Evolutionary conservation across 2,329 filamentous ascomycete species (phyloP), one percentile per base, ranked within the genome.

Genomic region (Colletotrichum chrysophilum): DNA sequence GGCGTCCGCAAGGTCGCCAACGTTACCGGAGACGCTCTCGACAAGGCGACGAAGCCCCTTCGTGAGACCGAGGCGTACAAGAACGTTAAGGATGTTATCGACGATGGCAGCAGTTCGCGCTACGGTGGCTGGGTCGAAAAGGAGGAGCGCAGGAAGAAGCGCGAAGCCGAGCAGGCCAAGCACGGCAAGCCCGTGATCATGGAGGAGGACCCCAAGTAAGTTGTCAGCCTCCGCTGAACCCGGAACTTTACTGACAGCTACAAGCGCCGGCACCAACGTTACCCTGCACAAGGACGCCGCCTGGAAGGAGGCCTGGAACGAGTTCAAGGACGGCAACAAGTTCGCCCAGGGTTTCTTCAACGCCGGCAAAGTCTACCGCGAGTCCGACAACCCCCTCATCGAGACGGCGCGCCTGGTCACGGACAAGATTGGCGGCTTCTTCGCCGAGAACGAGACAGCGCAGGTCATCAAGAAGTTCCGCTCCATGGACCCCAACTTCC

Each of bases 381-480:
- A 99, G 86, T 98, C 97, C 13, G 97, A 99, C 83, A 99, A 99
- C 84, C 96, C 97, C 8, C 89, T 99, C 58, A 95, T 99, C 78
- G 94, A 93, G 62, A 98, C 96, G 0, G 97, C 96, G 2, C 94
- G 97, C 82, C 96, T 95, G 84, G 98, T 99, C 80, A 96, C 96
- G 36, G 97, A 99, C 84, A 92, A 94, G 74, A 93, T 99, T 52
- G 95, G 94, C 62, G 96, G 97, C 32, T 99, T 98, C 88, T 99
- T 99, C 79, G 97, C 97, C 77, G 97, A 99, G 85, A 99, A 98
- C 84, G 97, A 99, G 88, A 98, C 96, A 0, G 97, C 97, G 34
- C 94, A 94, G 91, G 97, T 99, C 43, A 98, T 98, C 88, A 98
- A 98, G 88, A 98, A 96, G 85, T 98, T 99, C 89, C 93, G 96